Evolutionary conservation across 768 basidiomycete species (phyloP), one percentile per base, ranked within the genome.

Genomic region (Calocera cornea): DNA sequence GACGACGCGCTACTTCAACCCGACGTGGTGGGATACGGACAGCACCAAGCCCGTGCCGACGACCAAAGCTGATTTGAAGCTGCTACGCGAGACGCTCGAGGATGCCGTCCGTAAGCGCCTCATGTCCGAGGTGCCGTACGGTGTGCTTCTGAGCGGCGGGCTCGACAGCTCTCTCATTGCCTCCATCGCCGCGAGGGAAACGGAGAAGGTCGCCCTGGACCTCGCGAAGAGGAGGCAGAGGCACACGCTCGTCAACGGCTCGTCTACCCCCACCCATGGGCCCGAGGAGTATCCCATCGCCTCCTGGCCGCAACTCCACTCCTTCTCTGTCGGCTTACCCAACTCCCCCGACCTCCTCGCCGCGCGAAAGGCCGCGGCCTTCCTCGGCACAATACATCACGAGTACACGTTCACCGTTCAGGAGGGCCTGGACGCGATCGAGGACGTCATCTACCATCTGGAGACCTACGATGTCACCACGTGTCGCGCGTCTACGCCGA

Each of bases 391-490:
- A 0, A 86, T 89, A 1, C 97, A 99, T 74, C 95, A 98, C 74
- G 95, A 97, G 78, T 97, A 93, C 77, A 89, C 92, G 17, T 99
- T 99, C 78, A 97, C 95, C 33, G 91, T 98, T 2, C 92, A 98
- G 77, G 97, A 98, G 76, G 97, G 97, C 47, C 80, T 99, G 64
- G 97, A 99, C 73, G 97, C 97, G 1, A 87, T 99, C 65, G 91
- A 92, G 2, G 97, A 99, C 68, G 95, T 98, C 68, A 97, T 99
- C 71, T 88, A 97, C 77, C 95, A 98, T 74, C 86, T 99, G 38
- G 97, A 99, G 79, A 98, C 97, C 1, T 98, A 92, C 78, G 97
- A 99, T 76, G 97, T 99, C 67, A 99, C 97, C 33, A 99, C 97
- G 41, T 92, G 97, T 64, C 88, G 97, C 63, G 97, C 97, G 10